Evolutionary conservation across 2,329 filamentous ascomycete genomes (phyloP).

Genomic region (Venturia pyrina): DNA sequence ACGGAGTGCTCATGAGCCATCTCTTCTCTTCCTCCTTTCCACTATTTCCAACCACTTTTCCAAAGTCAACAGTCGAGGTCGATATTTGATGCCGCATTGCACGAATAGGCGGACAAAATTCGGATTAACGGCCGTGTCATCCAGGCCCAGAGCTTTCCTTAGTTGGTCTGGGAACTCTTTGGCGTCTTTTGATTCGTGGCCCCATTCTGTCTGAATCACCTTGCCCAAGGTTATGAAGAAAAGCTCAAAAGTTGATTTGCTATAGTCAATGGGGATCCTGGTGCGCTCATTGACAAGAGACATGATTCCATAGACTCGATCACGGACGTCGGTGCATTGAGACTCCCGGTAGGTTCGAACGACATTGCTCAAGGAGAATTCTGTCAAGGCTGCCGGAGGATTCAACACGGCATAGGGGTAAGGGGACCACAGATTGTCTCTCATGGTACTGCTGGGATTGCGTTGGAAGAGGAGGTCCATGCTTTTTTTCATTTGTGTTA

Average conservation of each 20-base stretch:
- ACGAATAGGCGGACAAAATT: background rate
- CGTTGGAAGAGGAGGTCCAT: too few species aligned
- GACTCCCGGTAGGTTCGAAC: too few species aligned
- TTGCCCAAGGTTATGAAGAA: background rate
- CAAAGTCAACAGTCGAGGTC: background rate
- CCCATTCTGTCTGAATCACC: background rate
- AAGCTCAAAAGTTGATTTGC: background rate
- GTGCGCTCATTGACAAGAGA: background rate
- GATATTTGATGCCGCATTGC: background rate
- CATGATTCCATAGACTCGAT: background rate
- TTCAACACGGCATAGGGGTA: too few species aligned
- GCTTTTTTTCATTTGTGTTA: too few species aligned
- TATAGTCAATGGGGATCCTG: background rate
- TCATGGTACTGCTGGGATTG: too few species aligned
- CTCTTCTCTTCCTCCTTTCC: too few species aligned
- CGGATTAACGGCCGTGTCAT: background rate
- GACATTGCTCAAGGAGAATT: too few species aligned
- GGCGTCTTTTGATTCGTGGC: background rate
- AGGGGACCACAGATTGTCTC: too few species aligned
- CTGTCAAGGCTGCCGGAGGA: too few species aligned
- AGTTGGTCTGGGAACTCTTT: background rate
- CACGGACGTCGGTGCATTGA: too few species aligned
- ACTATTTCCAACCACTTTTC: background rate
- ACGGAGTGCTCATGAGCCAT: too few species aligned
- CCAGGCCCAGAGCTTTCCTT: background rate